Evolutionary conservation across 805 yeast genomes (phyloP).

Genomic region (Limtongozyma cylindracea): DNA sequence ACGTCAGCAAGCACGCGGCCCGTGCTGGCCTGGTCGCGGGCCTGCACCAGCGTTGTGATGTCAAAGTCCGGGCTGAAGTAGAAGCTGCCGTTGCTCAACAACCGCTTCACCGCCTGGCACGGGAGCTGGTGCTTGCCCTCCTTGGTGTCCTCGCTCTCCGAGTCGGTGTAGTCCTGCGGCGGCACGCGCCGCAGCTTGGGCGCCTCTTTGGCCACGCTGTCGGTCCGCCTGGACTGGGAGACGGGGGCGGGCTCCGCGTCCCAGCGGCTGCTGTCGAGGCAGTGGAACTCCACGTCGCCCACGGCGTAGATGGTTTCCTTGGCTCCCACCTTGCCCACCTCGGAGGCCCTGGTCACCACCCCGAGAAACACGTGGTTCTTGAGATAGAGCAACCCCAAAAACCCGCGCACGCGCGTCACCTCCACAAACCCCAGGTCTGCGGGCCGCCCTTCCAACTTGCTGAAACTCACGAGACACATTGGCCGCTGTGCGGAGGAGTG

Average conservation of each 20-base stretch:
- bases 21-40: conserved; percentile 5
- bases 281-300: conserved; percentile 36
- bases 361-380: conserved; percentile 30
- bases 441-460: too few species aligned
- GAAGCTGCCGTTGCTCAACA: conserved; percentile 19
- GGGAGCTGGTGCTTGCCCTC: conserved; percentile 6
- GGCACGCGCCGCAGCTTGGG: too few species aligned
- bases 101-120: conserved; percentile 16
- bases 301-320: conserved; percentile 26
- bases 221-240: too few species aligned
- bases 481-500: too few species aligned
- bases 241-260: too few species aligned
- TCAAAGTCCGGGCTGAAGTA: conserved; percentile 22
- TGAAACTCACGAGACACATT: too few species aligned
- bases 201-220: too few species aligned
- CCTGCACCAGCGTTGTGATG: conserved; percentile 17
- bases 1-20: conserved; percentile 8
- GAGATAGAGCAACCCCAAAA: conserved; percentile 32
- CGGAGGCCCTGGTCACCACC: conserved; percentile 24
- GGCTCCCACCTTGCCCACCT: conserved; percentile 33
- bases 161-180: too few species aligned
- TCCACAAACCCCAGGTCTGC: too few species aligned
- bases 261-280: conserved; percentile 28
- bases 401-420: conserved; percentile 17
- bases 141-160: too few species aligned